Percentiles rank a stretch among this genome's conserved stretches.
Conservation (phyloP, 768 basidiomycete genomes). For the Lepiota subincarnata region DNA sequence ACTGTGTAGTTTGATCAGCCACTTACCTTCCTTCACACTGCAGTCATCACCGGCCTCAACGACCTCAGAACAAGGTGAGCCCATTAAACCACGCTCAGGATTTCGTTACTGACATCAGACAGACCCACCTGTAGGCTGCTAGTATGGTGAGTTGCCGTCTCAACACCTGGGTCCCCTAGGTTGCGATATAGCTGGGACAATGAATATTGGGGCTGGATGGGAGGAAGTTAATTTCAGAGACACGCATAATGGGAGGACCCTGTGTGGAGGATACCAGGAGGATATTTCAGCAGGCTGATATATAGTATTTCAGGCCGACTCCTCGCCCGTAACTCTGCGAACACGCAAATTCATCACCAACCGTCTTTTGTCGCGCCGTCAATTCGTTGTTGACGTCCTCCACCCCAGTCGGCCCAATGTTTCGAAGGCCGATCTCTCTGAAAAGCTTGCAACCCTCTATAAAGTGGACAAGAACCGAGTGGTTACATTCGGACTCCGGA, state of each 20-base stretch:
- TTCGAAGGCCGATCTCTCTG: slow-evolving; percentile 84
- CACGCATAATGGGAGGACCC: slow-evolving; percentile 5
- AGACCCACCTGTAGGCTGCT: slow-evolving; percentile 21
- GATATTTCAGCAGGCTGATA: background rate
- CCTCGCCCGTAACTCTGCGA: slow-evolving; percentile 88
- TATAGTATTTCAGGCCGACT: slow-evolving; percentile 56
- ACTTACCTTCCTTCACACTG: slow-evolving; percentile 18
- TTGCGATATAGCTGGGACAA: background rate
- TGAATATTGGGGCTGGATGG: background rate
- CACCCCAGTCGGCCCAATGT: slow-evolving; percentile 96
- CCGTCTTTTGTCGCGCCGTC: slow-evolving; percentile 91
- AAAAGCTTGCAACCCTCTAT: slow-evolving; percentile 90
- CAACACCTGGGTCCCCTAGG: slow-evolving; percentile 9
- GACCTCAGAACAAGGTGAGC: slow-evolving; percentile 41
- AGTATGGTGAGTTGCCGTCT: slow-evolving; percentile 32
- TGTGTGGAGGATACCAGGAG: background rate
- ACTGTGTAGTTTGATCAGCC: slow-evolving; percentile 41
- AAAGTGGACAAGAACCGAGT: slow-evolving; percentile 90
- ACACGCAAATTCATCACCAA: slow-evolving; percentile 99
- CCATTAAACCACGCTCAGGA: background rate
- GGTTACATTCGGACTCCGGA: slow-evolving; percentile 91
- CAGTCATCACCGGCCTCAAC: slow-evolving; percentile 34
- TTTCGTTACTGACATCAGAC: slow-evolving; percentile 3
- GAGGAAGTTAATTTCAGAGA: background rate
- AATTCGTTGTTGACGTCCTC: slow-evolving; percentile 92